These are phyloP conservation scores for Calonectria leucothoes DNA, from an alignment of 2,329 filamentous ascomycete genomes.

Conservation along the genomic window DNA sequence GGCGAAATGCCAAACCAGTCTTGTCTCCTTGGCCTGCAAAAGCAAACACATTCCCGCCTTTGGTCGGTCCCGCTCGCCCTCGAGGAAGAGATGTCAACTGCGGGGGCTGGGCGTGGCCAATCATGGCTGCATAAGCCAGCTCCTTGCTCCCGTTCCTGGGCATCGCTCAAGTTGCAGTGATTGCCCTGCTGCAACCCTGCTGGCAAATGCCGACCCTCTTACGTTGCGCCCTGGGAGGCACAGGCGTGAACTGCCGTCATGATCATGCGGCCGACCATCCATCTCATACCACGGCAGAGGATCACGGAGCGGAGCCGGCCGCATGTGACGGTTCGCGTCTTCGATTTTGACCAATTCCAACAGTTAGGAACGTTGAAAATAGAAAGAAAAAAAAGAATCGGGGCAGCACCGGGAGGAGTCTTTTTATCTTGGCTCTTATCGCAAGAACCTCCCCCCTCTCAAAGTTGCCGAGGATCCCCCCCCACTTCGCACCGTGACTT, in stretches of 20 bases:
- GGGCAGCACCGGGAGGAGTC: background rate
- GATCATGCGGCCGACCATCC: background rate
- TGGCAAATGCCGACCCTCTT: background rate
- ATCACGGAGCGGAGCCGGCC: background rate
- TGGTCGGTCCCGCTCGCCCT: background rate
- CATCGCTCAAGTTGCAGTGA: background rate
- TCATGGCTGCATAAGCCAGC: background rate
- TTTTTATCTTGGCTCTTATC: conserved; percentile 15
- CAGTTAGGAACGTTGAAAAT: background rate
- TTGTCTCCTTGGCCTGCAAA: background rate
- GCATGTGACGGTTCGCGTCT: background rate
- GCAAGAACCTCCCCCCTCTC: background rate
- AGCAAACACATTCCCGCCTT: background rate
- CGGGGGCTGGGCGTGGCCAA: background rate
- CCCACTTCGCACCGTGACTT: background rate
- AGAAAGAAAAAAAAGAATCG: background rate
- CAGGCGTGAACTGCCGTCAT: conserved; percentile 4
- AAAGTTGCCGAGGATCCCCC: background rate
- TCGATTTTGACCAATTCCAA: background rate
- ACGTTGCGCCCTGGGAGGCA: background rate
- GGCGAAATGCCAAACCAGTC: background rate
- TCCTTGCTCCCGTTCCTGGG: background rate
- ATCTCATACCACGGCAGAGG: background rate
- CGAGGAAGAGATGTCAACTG: background rate
- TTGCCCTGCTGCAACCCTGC: background rate